phyloP scores from a whole-genome alignment of 257 asterid genomes.

The Cinchona pubescens region DNA sequence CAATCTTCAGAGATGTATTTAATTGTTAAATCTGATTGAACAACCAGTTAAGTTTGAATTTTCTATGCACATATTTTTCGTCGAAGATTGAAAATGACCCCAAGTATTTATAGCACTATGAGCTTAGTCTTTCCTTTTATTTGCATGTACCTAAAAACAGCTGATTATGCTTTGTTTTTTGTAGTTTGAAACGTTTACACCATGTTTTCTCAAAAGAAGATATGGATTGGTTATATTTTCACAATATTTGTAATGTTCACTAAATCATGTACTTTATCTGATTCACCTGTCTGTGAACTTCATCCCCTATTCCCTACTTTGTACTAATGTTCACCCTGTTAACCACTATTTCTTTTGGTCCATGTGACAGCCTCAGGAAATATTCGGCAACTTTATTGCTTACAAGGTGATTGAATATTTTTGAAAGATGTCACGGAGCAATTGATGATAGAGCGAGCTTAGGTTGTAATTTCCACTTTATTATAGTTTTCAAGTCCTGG shows the following conservation, averaged over 20 bases:
- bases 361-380: slow-evolving; percentile 80
- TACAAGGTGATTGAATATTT: slow-evolving; percentile 57
- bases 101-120: background rate
- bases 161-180: background rate
- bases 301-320: background rate
- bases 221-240: background rate
- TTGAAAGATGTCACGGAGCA: background rate
- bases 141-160: background rate
- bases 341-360: slow-evolving; percentile 15
- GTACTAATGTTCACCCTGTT: background rate
- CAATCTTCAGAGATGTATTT: background rate
- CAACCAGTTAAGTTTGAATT: background rate
- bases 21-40: background rate
- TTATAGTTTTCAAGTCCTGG: slow-evolving; percentile 8
- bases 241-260: background rate
- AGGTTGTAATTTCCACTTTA: slow-evolving; percentile 7
- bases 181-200: background rate
- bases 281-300: background rate
- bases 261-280: background rate
- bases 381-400: slow-evolving; percentile 79
- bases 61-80: background rate
- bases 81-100: background rate
- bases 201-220: background rate
- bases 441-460: slow-evolving; percentile 8
- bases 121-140: background rate